Evolutionary conservation across 768 basidiomycete species (phyloP), one percentile per base, ranked within the genome.

Genomic region (Gymnopilus dilepis): DNA sequence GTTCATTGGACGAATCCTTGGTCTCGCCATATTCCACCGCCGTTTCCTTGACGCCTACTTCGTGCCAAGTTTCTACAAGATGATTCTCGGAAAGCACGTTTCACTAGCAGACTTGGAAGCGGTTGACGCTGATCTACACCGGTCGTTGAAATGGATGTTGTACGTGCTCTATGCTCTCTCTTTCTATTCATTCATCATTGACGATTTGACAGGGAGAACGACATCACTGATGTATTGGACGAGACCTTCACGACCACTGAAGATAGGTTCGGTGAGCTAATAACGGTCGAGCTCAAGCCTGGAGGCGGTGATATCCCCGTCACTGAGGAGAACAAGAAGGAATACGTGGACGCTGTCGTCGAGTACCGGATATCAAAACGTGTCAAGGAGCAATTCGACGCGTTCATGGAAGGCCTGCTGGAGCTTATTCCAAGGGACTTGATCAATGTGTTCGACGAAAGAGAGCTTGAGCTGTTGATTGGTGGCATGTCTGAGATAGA

Each of bases 401-500:
- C 94, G 2, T 92, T 97, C 78, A 88, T 92, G 85, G 85, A 86
- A 56, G 95, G 95, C 7, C 86, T 96, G 59, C 82, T 88, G 65
- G 95, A 96, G 68, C 81, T 95, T 53, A 86, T 95, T 65, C 92
- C 95, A 6, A 79, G 86, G 61, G 92, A 95, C 66, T 81, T 96
- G 54, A 82, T 97, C 72, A 87, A 87, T 67, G 92, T 96, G 2
- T 96, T 97, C 68, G 95, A 97, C 70, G 94, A 96, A 73, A 83
- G 92, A 58, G 95, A 97, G 68, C 78, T 96, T 4, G 94, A 95
- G 75, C 75, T 96, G 56, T 79, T 97, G 64, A 95, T 97, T 63
- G 94, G 95, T 62, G 95, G 95, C 56, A 94, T 96, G 89, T 87
- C 91, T 31, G 94, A 95, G 72, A 94, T 94, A 53, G 92, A 95